Evolutionary conservation across 306 rosid species (phyloP), one percentile per base, ranked within the genome.

Genomic region (Dalbergia cultrata): DNA sequence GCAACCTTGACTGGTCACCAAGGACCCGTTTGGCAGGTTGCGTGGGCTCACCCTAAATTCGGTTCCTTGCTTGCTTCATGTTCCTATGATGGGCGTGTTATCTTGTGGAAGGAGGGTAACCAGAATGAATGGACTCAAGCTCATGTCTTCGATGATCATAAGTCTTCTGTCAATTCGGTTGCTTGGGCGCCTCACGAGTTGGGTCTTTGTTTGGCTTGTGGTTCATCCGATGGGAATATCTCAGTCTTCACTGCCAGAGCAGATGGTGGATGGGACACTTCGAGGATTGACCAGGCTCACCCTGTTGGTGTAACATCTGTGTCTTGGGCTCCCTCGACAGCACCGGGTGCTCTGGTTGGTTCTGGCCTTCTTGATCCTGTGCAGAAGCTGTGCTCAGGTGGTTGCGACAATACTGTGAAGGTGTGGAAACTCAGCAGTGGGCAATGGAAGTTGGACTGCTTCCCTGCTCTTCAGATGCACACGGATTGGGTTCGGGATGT

Each of bases 131-230:
- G 97, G 97, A 85, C 74, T 19, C 97, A 88, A 37, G 92, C 83
- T 18, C 90, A 87, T 80, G 85, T 92, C 62, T 92, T 92, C 16
- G 84, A 77, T 58, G 94, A 90, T 8, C 91, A 90, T 68, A 90
- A 88, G 53, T 82, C 94, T 0, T 90, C 94, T 3, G 91, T 92
- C 33, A 92, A 92, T 78, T 90, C 94, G 0, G 74, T 92, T 2
- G 90, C 90, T 65, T 93, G 97, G 97, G 97, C 97, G 7, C 97
- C 97, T 31, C 97, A 93, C 41, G 97, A 93, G 80, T 86, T 86
- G 45, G 94, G 97, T 47, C 94, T 89, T 53, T 86, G 87, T 80
- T 74, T 90, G 86, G 91, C 97, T 22, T 90, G 97, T 56, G 94
- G 94, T 49, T 90, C 91, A 1, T 92, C 94, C 4, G 94, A 92